phyloP scores from a whole-genome alignment of 371 early-diverging fungal species.

The Dichotomocladium elegans region DNA sequence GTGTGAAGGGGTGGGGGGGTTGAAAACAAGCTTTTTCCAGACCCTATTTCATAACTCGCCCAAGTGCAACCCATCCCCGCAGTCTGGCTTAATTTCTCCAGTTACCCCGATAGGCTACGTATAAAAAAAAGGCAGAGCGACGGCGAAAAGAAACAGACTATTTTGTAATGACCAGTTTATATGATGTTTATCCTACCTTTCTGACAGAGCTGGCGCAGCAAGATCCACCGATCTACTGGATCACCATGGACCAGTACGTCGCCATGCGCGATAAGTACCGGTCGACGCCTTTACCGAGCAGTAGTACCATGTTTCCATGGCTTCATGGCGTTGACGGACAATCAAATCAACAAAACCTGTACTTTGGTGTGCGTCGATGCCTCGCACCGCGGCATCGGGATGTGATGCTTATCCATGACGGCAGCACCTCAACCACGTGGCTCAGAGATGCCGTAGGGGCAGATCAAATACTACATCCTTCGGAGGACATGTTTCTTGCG shows the following conservation, averaged over 20 bases:
- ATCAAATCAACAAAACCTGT: conserved; percentile 47
- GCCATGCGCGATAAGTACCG: conserved; percentile 16
- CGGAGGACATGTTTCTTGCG: conserved; percentile 13
- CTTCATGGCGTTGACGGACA: conserved; percentile 60
- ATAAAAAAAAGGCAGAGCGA: too few species aligned
- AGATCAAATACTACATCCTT: conserved; percentile 1
- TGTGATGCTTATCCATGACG: conserved; percentile 27
- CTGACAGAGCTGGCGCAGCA: conserved; percentile 1
- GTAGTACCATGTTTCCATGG: conserved; percentile 62
- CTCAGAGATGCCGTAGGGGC: conserved; percentile 15
- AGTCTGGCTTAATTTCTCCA: too few species aligned
- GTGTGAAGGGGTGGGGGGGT: too few species aligned
- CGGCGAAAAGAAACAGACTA: too few species aligned
- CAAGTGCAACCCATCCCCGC: too few species aligned
- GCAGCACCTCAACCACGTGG: conserved; percentile 7
- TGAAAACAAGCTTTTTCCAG: too few species aligned
- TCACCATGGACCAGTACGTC: conserved; percentile 13
- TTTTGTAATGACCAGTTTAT: too few species aligned
- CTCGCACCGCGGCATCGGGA: conserved; percentile 41
- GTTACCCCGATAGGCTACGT: too few species aligned
- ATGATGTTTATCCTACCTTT: conserved; percentile 5
- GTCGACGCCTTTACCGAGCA: conserved; percentile 40
- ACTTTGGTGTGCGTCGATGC: conserved; percentile 50
- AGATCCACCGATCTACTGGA: conserved; percentile 9
- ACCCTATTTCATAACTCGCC: too few species aligned